phyloP scores from a whole-genome alignment of 73 alveolate genomes.

The Tetrahymena elliotti region DNA sequence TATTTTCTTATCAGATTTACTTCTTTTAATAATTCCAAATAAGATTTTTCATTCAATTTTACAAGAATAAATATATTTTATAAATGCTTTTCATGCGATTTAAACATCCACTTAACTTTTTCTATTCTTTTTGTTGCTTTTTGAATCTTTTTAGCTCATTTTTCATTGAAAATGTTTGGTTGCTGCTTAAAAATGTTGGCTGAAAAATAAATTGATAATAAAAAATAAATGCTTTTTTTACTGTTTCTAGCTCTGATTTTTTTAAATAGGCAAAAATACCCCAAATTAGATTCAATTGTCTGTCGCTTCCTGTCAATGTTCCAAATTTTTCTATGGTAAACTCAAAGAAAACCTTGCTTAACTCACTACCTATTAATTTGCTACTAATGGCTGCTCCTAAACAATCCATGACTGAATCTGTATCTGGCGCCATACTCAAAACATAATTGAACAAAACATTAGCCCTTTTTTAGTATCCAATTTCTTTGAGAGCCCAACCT shows the following conservation, averaged over 20 bases:
- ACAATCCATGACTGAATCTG: background rate
- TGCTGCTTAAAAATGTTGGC: too few species aligned
- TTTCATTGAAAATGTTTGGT: too few species aligned
- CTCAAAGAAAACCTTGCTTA: background rate
- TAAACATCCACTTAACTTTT: too few species aligned
- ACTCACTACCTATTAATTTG: background rate
- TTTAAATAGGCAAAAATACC: background rate
- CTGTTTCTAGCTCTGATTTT: background rate
- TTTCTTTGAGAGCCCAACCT: background rate
- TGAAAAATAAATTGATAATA: too few species aligned
- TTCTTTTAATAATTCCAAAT: too few species aligned
- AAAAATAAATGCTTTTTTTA: background rate
- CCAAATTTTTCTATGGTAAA: background rate
- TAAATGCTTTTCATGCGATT: too few species aligned
- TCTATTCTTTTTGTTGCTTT: too few species aligned
- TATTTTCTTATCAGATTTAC: too few species aligned
- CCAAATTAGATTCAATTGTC: background rate
- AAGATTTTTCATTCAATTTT: too few species aligned
- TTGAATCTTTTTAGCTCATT: too few species aligned
- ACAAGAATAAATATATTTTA: too few species aligned
- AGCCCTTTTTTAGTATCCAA: background rate
- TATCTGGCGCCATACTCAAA: background rate
- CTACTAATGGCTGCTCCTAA: background rate
- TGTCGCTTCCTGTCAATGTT: background rate
- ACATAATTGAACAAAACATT: background rate